Percentiles rank a stretch among this genome's conserved stretches.
These are phyloP conservation scores for Malassezia sp. DNA, from an alignment of 1,284 basidiomycete genomes.

Conservation along the genomic window DNA sequence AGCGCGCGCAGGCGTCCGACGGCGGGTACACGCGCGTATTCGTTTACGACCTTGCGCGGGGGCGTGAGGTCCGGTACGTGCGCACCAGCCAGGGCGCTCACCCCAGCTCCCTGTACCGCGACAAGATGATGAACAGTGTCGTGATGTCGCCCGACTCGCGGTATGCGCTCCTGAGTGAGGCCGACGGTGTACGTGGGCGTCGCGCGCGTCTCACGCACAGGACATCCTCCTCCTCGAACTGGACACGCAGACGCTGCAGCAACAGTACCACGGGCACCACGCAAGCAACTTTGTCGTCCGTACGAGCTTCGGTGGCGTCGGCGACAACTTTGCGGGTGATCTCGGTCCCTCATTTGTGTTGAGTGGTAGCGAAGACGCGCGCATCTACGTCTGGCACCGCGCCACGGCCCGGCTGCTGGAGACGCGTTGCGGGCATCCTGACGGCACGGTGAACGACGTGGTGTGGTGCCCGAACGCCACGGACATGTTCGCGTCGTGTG, in stretches of 20 bases:
- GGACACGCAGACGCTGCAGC: conserved; percentile 55
- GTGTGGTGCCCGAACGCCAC: conserved; percentile 80
- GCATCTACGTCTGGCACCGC: conserved; percentile 92
- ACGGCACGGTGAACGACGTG: conserved; percentile 82
- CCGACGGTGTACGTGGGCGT: too few relatives aligned
- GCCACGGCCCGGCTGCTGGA: conserved; percentile 71
- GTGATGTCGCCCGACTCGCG: conserved; percentile 67
- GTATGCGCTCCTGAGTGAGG: conserved; percentile 62
- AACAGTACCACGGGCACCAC: conserved; percentile 29
- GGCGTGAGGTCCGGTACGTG: conserved; percentile 53
- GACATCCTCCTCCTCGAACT: conserved; percentile 82
- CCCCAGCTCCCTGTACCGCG: conserved; percentile 54
- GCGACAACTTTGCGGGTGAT: conserved; percentile 58
- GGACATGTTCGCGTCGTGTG: conserved; percentile 66
- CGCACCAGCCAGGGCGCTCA: too few relatives aligned
- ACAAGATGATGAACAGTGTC: conserved; percentile 58
- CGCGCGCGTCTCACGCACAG: too few relatives aligned
- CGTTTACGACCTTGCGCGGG: conserved; percentile 1
- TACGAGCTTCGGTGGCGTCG: conserved; percentile 84
- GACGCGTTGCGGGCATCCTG: conserved; percentile 67
- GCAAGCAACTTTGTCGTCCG: conserved; percentile 61
- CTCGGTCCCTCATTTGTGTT: conserved; percentile 51
- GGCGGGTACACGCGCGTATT: not conserved
- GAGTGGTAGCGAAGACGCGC: conserved; percentile 68
- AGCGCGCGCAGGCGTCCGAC: not conserved